phyloP scores from a whole-genome alignment of 805 yeast genomes.

The Myxozyma mucilagina region DNA sequence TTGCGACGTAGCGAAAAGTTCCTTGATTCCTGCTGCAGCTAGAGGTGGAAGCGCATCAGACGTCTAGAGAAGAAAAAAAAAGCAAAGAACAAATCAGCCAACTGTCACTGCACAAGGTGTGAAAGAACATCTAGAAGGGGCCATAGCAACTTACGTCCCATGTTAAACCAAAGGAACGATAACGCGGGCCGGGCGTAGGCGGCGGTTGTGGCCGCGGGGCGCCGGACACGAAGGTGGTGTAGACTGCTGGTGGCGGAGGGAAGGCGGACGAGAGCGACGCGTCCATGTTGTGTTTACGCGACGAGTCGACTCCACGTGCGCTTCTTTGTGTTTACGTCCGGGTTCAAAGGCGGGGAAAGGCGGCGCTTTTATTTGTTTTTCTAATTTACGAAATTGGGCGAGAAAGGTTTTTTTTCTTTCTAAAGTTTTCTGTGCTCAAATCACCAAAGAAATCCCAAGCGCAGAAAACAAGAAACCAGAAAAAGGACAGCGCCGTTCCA shows the following conservation, averaged over 20 bases:
- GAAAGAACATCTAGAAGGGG: background rate
- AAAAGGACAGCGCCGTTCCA: too few relatives aligned
- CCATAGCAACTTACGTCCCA: constrained; percentile 9
- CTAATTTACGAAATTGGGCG: too few relatives aligned
- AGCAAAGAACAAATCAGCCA: background rate
- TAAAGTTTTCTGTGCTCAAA: too few relatives aligned
- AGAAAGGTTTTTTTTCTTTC: too few relatives aligned
- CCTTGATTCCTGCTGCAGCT: constrained; percentile 72
- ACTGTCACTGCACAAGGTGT: background rate
- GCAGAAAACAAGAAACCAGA: too few relatives aligned
- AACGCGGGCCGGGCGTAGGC: constrained; percentile 7
- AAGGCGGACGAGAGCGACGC: constrained; percentile 63
- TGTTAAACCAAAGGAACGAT: constrained; percentile 11
- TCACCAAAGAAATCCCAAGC: too few relatives aligned
- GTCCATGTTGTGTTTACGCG: constrained; percentile 2
- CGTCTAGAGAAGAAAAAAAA: constrained; percentile 31
- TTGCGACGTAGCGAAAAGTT: constrained; percentile 51
- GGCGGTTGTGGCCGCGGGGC: constrained; percentile 9
- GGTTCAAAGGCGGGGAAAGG: too few relatives aligned
- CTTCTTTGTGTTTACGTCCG: too few relatives aligned
- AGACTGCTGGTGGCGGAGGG: constrained; percentile 80
- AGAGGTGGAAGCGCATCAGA: constrained; percentile 74
- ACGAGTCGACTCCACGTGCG: too few relatives aligned
- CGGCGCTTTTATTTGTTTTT: too few relatives aligned
- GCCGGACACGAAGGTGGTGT: constrained; percentile 27